Base-by-base conservation (phyloP, 2,329 filamentous ascomycete genomes). In the Aspergillus ruber region DNA sequence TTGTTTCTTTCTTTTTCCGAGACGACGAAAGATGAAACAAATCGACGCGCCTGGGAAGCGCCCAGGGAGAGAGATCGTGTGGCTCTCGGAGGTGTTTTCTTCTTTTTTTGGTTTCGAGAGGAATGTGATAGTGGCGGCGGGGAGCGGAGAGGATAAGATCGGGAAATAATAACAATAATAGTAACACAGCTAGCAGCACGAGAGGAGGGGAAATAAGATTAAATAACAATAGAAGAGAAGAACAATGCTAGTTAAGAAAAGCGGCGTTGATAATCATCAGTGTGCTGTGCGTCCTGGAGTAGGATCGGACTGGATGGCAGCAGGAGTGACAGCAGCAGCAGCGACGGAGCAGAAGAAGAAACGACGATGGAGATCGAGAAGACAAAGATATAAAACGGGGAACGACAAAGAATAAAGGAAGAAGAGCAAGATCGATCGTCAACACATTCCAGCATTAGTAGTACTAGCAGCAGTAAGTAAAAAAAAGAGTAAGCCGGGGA, bases 191-290 rank as follows among this genome's bases (percentile, higher is more conserved):
- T 18, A 20, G n/a, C 13, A 20, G 13, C 21, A 25, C 32, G 32
- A 44, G 17, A 33, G 29, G 25, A 47, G 32, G 29, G 35, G 21
- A 44, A 46, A 43, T 23, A 33, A 35, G 21, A 45, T 15, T 38
- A 29, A 29, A 29, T 17, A 36, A 43, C 41, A 46, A 49, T 44
- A 45, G 47, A 45, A 47, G 35, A 44, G 45, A 46, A 47, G 21
- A 43, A 44, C 46, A 51, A 41, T 47, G 36, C 35, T 42, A 36
- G 21, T 21, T 21, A 51, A 38, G 32, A 13, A 4, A 35, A 12
- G 18, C 18, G 15, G 23, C 18, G 18, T n/a, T n/a, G 29, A 21
- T 25, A 42, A 17, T 27, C 23, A 27, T 12, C 7, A 21, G 25
- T 20, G 10, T 44, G 29, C 17, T 18, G 36, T 29, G 36, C 17